A percentile compares a stretch with the other conserved stretches of the same genome.
Evolutionary conservation across 2,329 filamentous ascomycete genomes (phyloP).

Genomic region (Exophiala viscosa): DNA sequence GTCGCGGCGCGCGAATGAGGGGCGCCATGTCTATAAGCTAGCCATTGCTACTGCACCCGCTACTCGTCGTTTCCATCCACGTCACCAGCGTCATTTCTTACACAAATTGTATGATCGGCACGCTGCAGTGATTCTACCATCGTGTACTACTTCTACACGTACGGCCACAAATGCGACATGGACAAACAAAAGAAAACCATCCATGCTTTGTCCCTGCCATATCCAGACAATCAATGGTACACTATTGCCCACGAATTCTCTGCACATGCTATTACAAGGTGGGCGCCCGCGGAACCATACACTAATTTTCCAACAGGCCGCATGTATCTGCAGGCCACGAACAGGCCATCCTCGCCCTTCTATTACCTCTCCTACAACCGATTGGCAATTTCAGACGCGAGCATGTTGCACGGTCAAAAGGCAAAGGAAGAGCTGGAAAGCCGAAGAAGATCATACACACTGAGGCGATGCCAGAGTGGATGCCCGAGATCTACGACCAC

Average conservation of each 20-base stretch:
- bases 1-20: slow-evolving; percentile 2
- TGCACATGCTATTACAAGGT: background rate
- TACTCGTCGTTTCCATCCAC: background rate
- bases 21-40: background rate
- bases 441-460: slow-evolving; percentile 1
- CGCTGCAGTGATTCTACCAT: background rate
- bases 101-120: slow-evolving; percentile 2
- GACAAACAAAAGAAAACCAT: slow-evolving; percentile 19
- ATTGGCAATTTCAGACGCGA: slow-evolving; percentile 39
- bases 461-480: slow-evolving; percentile 23
- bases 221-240: slow-evolving; percentile 24
- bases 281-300: background rate
- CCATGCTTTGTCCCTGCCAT: slow-evolving; percentile 21
- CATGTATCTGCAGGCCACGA: slow-evolving; percentile 11
- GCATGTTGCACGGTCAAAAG: slow-evolving; percentile 38
- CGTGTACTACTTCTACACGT: background rate
- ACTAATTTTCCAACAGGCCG: slow-evolving; percentile 16
- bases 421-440: slow-evolving; percentile 25
- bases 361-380: slow-evolving; percentile 29
- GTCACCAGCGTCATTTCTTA: background rate
- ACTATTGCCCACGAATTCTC: background rate
- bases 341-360: slow-evolving; percentile 16
- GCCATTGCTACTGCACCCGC: background rate
- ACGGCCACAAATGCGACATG: slow-evolving; percentile 2
- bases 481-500: slow-evolving; percentile 32